Percentiles rank a stretch among this genome's conserved stretches.
These are phyloP conservation scores for Penicillium sp. DNA, from an alignment of 2,329 filamentous ascomycete genomes.

Conservation along the genomic window DNA sequence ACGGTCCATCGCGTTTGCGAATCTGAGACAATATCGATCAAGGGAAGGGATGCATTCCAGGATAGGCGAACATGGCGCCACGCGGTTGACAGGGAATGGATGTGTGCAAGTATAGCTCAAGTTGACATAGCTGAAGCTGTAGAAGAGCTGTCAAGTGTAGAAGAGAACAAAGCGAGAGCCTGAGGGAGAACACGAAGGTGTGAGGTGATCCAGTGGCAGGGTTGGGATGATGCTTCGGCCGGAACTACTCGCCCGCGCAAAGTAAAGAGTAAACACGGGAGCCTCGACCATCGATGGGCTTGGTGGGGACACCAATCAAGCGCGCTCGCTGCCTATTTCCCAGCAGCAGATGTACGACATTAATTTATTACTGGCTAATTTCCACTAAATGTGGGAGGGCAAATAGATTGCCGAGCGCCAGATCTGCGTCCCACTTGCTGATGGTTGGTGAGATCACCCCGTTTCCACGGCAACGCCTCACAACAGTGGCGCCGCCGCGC, in stretches of 20 bases:
- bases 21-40: constrained; percentile 29
- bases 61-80: constrained; percentile 30
- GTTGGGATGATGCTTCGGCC: neutral
- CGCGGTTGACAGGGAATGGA: constrained; percentile 20
- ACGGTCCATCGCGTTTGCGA: constrained; percentile 19
- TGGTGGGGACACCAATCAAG: constrained; percentile 15
- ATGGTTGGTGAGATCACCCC: constrained; percentile 15
- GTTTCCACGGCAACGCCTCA: constrained; percentile 26
- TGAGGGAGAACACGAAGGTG: neutral
- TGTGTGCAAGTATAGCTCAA: constrained; percentile 2
- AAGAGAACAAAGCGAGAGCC: neutral
- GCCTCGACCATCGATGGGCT: neutral
- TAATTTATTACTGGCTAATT: constrained; percentile 2
- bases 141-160: neutral
- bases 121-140: constrained; percentile 2
- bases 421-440: constrained; percentile 8
- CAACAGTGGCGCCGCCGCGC: constrained; percentile 3
- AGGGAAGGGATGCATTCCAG: constrained; percentile 27
- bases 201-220: neutral
- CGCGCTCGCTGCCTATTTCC: neutral
- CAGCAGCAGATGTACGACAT: neutral
- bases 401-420: constrained; percentile 21
- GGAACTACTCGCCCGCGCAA: neutral
- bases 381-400: constrained; percentile 9
- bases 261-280: neutral